These are phyloP conservation scores for Cavenderia fasciculata DNA, from an alignment of 78 protist genomes.

Conservation along the genomic window DNA sequence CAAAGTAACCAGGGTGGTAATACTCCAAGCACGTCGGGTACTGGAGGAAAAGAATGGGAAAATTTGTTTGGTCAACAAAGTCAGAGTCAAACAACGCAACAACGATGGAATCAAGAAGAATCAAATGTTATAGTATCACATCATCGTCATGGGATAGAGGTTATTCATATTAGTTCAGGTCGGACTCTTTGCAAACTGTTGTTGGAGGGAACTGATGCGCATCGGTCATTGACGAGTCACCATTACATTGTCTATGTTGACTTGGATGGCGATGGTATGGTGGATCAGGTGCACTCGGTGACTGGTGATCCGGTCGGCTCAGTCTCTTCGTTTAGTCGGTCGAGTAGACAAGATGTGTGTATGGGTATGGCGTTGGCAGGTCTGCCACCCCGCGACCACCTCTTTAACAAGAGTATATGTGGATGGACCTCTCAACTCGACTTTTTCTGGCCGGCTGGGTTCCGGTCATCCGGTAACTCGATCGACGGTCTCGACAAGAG, in stretches of 20 bases:
- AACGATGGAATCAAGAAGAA: slow-evolving; percentile 40
- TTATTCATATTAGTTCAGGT: slow-evolving; percentile 32
- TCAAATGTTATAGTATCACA: slow-evolving; percentile 60
- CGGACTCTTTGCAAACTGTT: slow-evolving; percentile 42
- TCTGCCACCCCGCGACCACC: slow-evolving; percentile 42
- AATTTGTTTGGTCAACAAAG: neutral
- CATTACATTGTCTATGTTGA: slow-evolving; percentile 37
- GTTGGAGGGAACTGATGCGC: slow-evolving; percentile 13
- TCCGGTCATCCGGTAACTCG: neutral
- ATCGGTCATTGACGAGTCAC: neutral
- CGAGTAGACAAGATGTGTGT: slow-evolving; percentile 9
- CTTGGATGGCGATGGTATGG: slow-evolving; percentile 44
- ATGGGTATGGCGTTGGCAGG: slow-evolving; percentile 44
- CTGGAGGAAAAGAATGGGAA: neutral
- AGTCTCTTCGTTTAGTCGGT: neutral
- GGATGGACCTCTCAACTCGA: neutral
- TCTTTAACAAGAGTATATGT: slow-evolving; percentile 29
- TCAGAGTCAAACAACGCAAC: neutral
- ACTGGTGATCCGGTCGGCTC: slow-evolving; percentile 8
- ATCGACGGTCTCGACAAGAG: neutral
- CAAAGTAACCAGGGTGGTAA: neutral
- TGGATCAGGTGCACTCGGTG: slow-evolving; percentile 37
- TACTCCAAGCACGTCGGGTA: neutral
- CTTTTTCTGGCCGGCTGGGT: slow-evolving; percentile 23
- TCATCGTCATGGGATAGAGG: slow-evolving; percentile 43